Conservation (phyloP, 352 stramenopile genomes). For the Phytopythium cucurbitacearum region DNA sequence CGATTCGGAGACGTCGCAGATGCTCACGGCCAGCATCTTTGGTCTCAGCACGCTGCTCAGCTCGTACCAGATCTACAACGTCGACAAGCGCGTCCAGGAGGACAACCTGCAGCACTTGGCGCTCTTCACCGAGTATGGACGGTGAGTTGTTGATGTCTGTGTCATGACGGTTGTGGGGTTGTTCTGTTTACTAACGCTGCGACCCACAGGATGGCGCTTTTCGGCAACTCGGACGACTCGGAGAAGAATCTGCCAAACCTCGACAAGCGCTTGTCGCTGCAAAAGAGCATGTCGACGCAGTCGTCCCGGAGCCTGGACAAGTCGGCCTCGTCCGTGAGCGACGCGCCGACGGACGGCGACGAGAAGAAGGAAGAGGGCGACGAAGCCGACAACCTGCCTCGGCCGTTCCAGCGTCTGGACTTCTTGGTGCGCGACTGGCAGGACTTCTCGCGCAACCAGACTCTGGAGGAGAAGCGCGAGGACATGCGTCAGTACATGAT, state of each 20-base stretch:
- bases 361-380: constrained; percentile 21
- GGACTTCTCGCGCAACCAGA: constrained; percentile 93
- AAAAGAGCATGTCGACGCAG: constrained; percentile 14
- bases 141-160: constrained; percentile 37
- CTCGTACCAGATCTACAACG: constrained; percentile 99
- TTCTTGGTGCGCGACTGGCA: constrained; percentile 99
- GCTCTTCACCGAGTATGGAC: constrained; percentile 99
- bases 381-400: constrained; percentile 28
- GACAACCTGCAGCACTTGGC: constrained; percentile 99
- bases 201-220: constrained; percentile 61
- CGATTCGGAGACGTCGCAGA: constrained; percentile 98
- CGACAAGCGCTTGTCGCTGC: constrained; percentile 12
- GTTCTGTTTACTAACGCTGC: constrained; percentile 1
- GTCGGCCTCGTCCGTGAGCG: constrained; percentile 25
- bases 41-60: constrained; percentile 95
- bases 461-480: constrained; percentile 80
- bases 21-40: constrained; percentile 98
- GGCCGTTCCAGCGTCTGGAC: constrained; percentile 97
- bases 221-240: constrained; percentile 38
- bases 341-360: constrained; percentile 21
- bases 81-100: constrained; percentile 98
- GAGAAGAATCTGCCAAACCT: constrained; percentile 3
- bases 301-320: constrained; percentile 31
- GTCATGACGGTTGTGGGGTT: constrained; percentile 15
- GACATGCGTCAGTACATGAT: constrained; percentile 95